Evolutionary conservation across 257 asterid genomes (phyloP).

Genomic region (Cordia subcordata): DNA sequence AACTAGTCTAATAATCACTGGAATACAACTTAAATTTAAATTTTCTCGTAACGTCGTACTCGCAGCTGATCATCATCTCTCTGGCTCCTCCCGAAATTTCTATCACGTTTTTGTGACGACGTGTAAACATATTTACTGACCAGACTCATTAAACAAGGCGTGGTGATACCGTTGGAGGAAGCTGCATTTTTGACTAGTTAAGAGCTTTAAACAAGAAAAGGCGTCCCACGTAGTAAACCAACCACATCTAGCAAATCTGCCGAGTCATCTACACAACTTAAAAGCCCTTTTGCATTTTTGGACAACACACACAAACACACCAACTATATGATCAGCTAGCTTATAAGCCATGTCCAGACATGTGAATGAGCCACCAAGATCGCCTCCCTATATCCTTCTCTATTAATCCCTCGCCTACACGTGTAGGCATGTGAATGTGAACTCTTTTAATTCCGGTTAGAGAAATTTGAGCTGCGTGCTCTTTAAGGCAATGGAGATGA

Average conservation of each 20-base stretch:
- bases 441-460: too few species aligned
- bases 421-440: background rate
- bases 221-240: constrained; percentile 11
- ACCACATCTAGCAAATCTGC: constrained; percentile 21
- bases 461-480: too few species aligned
- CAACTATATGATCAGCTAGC: background rate
- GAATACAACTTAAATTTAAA: too few species aligned
- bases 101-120: too few species aligned
- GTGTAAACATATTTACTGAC: too few species aligned
- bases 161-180: background rate
- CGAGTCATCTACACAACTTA: constrained; percentile 6
- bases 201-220: background rate
- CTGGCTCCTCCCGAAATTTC: too few species aligned
- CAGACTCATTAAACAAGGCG: background rate
- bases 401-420: constrained; percentile 5
- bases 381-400: constrained; percentile 6
- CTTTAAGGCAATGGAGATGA: too few species aligned
- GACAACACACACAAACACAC: background rate
- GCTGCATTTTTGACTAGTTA: too few species aligned
- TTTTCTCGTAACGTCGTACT: too few species aligned
- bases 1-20: too few species aligned
- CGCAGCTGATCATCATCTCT: too few species aligned
- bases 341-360: constrained; percentile 19
- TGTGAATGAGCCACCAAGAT: constrained; percentile 38
- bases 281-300: background rate